These are phyloP conservation scores for Naganishia albida DNA, from an alignment of 1,284 basidiomycete genomes.

Conservation along the genomic window DNA sequence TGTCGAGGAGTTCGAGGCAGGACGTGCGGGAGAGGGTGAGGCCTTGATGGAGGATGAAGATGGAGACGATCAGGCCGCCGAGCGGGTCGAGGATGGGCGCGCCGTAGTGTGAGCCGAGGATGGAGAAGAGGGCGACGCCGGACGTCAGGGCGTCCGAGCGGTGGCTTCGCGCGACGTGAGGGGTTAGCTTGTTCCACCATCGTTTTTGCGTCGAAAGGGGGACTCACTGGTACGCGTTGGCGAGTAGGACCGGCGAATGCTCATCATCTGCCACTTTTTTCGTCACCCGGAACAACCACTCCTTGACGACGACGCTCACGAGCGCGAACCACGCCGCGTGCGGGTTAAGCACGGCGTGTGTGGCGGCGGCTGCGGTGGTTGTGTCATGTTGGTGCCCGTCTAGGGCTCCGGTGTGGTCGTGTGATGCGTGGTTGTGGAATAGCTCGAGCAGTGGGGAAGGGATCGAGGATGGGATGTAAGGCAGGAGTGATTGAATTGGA, in stretches of 20 bases:
- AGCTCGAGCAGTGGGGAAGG: constrained; percentile 53
- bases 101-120: constrained; percentile 79
- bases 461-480: constrained; percentile 47
- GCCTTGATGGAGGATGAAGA: constrained; percentile 88
- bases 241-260: constrained; percentile 82
- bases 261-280: constrained; percentile 86
- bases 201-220: too few relatives aligned
- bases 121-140: constrained; percentile 81
- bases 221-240: constrained; percentile 71
- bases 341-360: constrained; percentile 67
- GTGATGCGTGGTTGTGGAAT: constrained; percentile 50
- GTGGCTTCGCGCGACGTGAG: constrained; percentile 63
- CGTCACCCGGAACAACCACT: constrained; percentile 87
- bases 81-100: constrained; percentile 87
- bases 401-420: constrained; percentile 33
- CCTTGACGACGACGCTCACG: constrained; percentile 77
- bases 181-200: too few relatives aligned
- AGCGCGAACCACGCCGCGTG: constrained; percentile 97
- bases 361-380: constrained; percentile 32
- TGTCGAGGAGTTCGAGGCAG: constrained; percentile 81
- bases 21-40: constrained; percentile 69
- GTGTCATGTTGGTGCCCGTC: constrained; percentile 50
- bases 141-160: constrained; percentile 91
- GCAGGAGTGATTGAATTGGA: constrained; percentile 42
- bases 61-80: constrained; percentile 85